These are phyloP conservation scores for Clonostachys rosea DNA, from an alignment of 2,329 filamentous ascomycete genomes.

Conservation along the genomic window DNA sequence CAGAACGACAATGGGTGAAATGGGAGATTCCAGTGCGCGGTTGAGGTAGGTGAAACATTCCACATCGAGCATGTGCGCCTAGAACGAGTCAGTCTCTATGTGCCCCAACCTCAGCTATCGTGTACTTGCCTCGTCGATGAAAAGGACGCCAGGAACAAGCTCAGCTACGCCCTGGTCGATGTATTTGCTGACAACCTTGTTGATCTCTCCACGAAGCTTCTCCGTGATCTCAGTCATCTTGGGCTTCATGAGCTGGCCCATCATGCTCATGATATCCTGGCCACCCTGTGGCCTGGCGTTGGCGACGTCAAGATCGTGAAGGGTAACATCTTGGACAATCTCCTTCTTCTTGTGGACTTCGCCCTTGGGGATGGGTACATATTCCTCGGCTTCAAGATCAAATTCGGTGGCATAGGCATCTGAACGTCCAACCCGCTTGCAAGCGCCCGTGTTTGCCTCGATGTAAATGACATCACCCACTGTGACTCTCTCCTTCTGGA, in stretches of 20 bases:
- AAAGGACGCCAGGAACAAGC: conserved; percentile 94
- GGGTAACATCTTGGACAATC: conserved; percentile 95
- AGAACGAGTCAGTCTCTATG: conserved; percentile 11
- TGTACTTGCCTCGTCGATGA: conserved; percentile 84
- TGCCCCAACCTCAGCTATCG: background rate
- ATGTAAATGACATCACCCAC: conserved; percentile 99
- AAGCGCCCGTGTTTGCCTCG: conserved; percentile 96
- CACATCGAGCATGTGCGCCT: conserved; percentile 99
- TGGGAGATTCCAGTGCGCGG: conserved; percentile 89
- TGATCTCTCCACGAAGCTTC: conserved; percentile 92
- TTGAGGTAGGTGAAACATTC: conserved; percentile 99
- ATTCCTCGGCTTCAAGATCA: conserved; percentile 97
- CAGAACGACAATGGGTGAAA: conserved; percentile 95
- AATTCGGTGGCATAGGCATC: conserved; percentile 98
- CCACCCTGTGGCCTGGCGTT: conserved; percentile 94
- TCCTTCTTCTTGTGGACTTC: conserved; percentile 99
- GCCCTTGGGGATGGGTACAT: conserved; percentile 96
- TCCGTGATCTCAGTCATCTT: conserved; percentile 99
- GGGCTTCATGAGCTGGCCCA: conserved; percentile 99
- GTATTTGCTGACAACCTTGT: conserved; percentile 98
- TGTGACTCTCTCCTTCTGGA: conserved; percentile 95
- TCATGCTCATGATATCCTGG: conserved; percentile 99
- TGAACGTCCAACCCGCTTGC: conserved; percentile 92
- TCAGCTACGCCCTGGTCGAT: conserved; percentile 98
- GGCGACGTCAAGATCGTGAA: conserved; percentile 94